These are phyloP conservation scores for Penicillium sp. DNA, from an alignment of 2,329 filamentous ascomycete genomes.

Conservation along the genomic window DNA sequence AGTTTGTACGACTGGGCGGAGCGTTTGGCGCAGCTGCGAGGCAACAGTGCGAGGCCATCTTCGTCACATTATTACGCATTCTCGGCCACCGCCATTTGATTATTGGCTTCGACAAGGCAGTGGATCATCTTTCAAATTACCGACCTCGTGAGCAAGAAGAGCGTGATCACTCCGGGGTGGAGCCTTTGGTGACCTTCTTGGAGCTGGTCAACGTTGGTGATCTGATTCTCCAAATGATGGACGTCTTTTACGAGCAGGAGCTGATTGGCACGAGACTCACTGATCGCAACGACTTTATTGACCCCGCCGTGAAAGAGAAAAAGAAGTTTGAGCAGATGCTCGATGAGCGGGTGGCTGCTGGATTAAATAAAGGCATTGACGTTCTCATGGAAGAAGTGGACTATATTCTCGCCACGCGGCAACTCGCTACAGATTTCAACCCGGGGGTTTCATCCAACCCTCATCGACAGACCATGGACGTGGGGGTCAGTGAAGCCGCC, in stretches of 20 bases:
- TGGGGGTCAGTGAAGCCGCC: conserved; percentile 71
- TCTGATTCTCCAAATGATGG: conserved; percentile 96
- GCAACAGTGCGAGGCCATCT: conserved; percentile 84
- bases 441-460: conserved; percentile 47
- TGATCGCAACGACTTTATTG: conserved; percentile 90
- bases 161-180: conserved; percentile 65
- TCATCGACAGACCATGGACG: conserved; percentile 33
- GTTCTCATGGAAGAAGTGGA: conserved; percentile 98
- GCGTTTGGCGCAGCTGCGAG: conserved; percentile 75
- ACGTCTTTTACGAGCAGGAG: conserved; percentile 97
- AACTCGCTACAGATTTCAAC: conserved; percentile 84
- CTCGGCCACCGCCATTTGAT: conserved; percentile 83
- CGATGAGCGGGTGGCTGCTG: conserved; percentile 90
- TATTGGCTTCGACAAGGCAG: conserved; percentile 86
- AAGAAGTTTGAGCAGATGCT: conserved; percentile 99
- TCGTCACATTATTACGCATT: conserved; percentile 75
- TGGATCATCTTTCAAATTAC: conserved; percentile 83
- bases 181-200: conserved; percentile 88
- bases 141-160: conserved; percentile 70
- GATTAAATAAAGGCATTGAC: conserved; percentile 94
- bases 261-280: conserved; percentile 73
- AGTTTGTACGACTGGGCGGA: conserved; percentile 74
- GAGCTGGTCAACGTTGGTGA: conserved; percentile 98
- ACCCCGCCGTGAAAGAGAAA: conserved; percentile 87
- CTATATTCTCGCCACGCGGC: conserved; percentile 83